Evolutionary conservation across 2,329 filamentous ascomycete species (phyloP).

Genomic region (Ophiostoma pallidulum): DNA sequence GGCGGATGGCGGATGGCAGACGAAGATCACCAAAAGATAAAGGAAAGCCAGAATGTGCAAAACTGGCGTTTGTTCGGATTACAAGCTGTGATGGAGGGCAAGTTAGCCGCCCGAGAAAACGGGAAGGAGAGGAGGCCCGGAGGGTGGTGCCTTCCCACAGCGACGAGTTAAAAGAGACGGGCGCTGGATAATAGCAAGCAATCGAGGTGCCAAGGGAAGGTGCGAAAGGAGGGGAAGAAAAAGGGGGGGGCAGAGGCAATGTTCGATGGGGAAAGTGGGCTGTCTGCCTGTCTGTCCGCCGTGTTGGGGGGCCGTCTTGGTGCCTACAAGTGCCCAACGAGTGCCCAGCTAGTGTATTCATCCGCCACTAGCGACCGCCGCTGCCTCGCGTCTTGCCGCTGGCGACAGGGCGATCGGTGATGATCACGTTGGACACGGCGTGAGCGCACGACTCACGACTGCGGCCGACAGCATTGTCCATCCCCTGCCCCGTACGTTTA

Average conservation of each 20-base stretch:
- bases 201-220: neutral
- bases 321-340: too few relatives aligned
- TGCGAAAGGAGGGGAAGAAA: slow-evolving; percentile 4
- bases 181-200: too few relatives aligned
- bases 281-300: neutral
- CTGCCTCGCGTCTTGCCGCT: too few relatives aligned
- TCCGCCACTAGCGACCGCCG: neutral
- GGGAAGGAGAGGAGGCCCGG: neutral
- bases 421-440: too few relatives aligned
- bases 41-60: neutral
- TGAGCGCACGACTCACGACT: too few relatives aligned
- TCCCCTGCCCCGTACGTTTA: too few relatives aligned
- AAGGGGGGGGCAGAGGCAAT: neutral
- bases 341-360: too few relatives aligned
- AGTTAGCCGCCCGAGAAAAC: slow-evolving; percentile 6
- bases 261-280: slow-evolving; percentile 7
- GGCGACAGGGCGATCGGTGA: too few relatives aligned
- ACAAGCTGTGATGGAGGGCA: neutral
- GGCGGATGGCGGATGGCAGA: too few relatives aligned
- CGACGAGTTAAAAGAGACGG: too few relatives aligned
- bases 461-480: too few relatives aligned
- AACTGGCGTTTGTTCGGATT: neutral
- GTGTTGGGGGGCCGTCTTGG: neutral
- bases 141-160: slow-evolving; percentile 3
- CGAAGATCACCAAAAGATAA: neutral